Conservation (phyloP, 2,329 filamentous ascomycete species). For the Acarospora socialis region DNA sequence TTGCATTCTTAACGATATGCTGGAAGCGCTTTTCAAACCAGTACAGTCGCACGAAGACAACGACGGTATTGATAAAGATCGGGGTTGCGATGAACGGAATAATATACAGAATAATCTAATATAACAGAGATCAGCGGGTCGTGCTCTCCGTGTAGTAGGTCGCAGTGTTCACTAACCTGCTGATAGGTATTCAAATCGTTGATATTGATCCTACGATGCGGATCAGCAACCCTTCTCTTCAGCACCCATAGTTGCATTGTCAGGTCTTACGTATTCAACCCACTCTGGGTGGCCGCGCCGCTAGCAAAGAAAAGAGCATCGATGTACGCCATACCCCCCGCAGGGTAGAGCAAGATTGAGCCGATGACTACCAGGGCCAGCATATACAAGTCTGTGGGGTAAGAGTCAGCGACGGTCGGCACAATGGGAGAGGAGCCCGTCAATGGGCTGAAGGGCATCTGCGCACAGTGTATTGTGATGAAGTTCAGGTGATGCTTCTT, state of each 20-base stretch:
- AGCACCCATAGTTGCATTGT: constrained; percentile 1
- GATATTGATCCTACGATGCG: constrained; percentile 32
- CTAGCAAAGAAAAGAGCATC: constrained; percentile 82
- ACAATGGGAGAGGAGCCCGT: constrained; percentile 1
- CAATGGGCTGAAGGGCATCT: not conserved
- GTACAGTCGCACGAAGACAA: constrained; percentile 85
- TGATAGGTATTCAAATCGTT: constrained; percentile 57
- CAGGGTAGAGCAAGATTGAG: constrained; percentile 62
- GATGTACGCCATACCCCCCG: constrained; percentile 55
- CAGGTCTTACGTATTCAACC: constrained; percentile 56
- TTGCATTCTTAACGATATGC: constrained; percentile 61
- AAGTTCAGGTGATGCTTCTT: constrained; percentile 59
- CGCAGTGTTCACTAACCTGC: constrained; percentile 29
- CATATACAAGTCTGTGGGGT: constrained; percentile 70
- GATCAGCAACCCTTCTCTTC: constrained; percentile 18
- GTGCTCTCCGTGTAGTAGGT: not conserved
- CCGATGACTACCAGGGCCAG: constrained; percentile 56
- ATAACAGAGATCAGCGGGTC: not conserved
- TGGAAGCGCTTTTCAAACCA: constrained; percentile 98
- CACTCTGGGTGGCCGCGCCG: constrained; percentile 80
- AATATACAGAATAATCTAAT: constrained; percentile 51
- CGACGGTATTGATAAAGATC: constrained; percentile 68
- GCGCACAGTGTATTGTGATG: constrained; percentile 65
- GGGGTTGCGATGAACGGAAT: constrained; percentile 64
- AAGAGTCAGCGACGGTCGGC: constrained; percentile 4